Conservation (phyloP, 2,329 filamentous ascomycete genomes). For the Mariannaea sp. region DNA sequence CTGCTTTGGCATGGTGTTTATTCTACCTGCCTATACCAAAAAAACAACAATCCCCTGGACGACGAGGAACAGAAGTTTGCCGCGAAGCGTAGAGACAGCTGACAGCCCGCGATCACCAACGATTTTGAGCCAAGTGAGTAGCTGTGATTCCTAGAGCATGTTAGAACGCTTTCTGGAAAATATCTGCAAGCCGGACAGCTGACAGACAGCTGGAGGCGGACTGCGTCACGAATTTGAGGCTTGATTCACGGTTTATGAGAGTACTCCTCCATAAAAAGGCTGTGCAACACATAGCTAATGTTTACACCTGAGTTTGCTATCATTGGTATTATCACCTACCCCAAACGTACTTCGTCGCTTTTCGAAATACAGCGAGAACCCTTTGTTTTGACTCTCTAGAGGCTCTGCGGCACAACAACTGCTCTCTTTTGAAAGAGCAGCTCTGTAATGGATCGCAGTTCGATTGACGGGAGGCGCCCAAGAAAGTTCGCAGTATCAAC, state of each 20-base stretch:
- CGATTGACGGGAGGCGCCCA: slow-evolving; percentile 36
- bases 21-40: no score
- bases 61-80: background rate
- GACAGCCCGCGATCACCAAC: background rate
- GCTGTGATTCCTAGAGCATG: background rate
- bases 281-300: slow-evolving; percentile 24
- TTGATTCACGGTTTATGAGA: slow-evolving; percentile 25
- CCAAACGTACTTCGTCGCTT: slow-evolving; percentile 9
- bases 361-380: slow-evolving; percentile 1
- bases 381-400: slow-evolving; percentile 3
- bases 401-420: slow-evolving; percentile 1
- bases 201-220: slow-evolving; percentile 32
- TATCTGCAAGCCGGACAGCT: slow-evolving; percentile 7
- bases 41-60: no score
- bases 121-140: background rate
- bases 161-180: no score
- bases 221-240: slow-evolving; percentile 1
- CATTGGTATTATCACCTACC: slow-evolving; percentile 19
- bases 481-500: slow-evolving; percentile 23
- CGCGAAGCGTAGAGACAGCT: background rate
- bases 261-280: slow-evolving; percentile 10
- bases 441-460: slow-evolving; percentile 31
- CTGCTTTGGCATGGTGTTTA: no score
- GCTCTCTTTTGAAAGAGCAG: background rate
- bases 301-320: slow-evolving; percentile 18